A percentile compares a stretch with the other conserved stretches of the same genome.
Conservation (phyloP, 306 rosid genomes). For the Trifolium subterraneum region DNA sequence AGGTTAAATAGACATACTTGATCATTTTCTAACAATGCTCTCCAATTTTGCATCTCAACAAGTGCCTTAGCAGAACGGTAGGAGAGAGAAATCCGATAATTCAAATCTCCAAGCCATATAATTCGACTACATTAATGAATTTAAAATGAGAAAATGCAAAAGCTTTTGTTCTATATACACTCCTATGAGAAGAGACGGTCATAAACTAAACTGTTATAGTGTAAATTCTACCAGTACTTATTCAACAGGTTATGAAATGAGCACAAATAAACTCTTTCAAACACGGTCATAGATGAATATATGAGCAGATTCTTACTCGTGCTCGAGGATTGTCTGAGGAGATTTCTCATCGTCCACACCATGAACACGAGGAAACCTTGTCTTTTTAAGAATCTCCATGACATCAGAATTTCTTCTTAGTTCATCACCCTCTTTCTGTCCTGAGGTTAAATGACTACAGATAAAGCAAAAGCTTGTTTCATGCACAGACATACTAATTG, state of each 20-base stretch:
- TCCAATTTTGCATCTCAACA: constrained; percentile 99
- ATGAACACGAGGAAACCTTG: constrained; percentile 92
- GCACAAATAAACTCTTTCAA: background rate
- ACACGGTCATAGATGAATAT: background rate
- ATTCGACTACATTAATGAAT: constrained; percentile 65
- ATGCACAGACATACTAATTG: constrained; percentile 94
- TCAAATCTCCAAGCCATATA: constrained; percentile 99
- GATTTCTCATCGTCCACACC: constrained; percentile 74
- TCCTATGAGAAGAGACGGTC: constrained; percentile 1
- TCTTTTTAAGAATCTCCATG: constrained; percentile 91
- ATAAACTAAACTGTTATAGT: constrained; percentile 7
- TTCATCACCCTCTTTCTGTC: constrained; percentile 98
- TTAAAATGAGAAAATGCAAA: constrained; percentile 38
- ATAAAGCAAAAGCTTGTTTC: constrained; percentile 96
- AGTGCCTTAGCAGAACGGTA: constrained; percentile 97
- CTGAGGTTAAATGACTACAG: constrained; percentile 94
- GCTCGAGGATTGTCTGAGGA: constrained; percentile 95
- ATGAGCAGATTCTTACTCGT: constrained; percentile 73
- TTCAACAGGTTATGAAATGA: background rate
- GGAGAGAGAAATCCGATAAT: constrained; percentile 89
- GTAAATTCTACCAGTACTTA: background rate
- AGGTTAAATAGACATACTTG: constrained; percentile 64
- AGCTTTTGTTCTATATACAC: background rate
- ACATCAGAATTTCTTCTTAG: constrained; percentile 95
- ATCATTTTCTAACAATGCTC: constrained; percentile 95